Percentiles rank a stretch among this genome's conserved stretches.
Conservation (phyloP, 257 asterid species). For the Fraxinus quadrangulata region DNA sequence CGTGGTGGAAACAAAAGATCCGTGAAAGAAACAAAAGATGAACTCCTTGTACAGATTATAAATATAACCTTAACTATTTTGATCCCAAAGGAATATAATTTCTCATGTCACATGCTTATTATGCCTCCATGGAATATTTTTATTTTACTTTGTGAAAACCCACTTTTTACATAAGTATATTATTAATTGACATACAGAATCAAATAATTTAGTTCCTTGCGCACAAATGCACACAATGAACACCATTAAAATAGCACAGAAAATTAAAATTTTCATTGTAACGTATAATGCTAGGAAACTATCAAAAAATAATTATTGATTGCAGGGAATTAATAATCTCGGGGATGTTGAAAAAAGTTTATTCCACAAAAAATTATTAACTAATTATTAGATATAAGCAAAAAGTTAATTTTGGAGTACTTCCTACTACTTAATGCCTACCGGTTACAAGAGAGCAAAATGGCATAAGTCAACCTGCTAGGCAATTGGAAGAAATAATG, state of each 20-base stretch:
- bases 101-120: neutral
- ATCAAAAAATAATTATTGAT: neutral
- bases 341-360: neutral
- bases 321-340: neutral
- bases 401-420: neutral
- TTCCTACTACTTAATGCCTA: neutral
- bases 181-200: neutral
- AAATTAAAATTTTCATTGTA: neutral
- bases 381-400: neutral
- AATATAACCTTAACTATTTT: neutral
- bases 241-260: neutral
- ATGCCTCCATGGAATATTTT: slow-evolving; percentile 9
- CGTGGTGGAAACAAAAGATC: neutral
- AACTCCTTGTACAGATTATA: neutral
- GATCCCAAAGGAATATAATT: neutral
- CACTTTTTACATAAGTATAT: neutral
- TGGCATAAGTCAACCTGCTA: neutral
- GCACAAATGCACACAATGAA: neutral
- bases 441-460: neutral
- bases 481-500: neutral
- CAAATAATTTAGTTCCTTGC: neutral
- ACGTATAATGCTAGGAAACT: neutral
- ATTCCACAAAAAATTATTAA: neutral
- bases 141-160: slow-evolving; percentile 11
- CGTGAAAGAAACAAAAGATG: neutral